A percentile compares a stretch with the other conserved stretches of the same genome.
Evolutionary conservation across 2,329 filamentous ascomycete species (phyloP).

Genomic region (Pseudogymnoascus pannorum): DNA sequence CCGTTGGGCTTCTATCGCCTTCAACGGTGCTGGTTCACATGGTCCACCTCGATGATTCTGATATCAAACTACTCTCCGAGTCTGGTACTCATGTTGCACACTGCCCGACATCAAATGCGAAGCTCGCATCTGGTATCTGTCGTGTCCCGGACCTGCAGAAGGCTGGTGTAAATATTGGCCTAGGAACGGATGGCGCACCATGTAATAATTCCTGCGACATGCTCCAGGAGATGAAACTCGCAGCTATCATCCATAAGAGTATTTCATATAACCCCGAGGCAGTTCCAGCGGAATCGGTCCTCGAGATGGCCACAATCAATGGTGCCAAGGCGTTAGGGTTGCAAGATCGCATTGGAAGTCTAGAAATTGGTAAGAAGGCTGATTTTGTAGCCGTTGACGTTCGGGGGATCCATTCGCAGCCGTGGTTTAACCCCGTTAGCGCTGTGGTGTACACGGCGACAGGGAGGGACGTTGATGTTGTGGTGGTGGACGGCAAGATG

Average conservation of each 20-base stretch:
- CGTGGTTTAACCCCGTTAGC: slow-evolving; percentile 27
- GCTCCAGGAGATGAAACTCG: slow-evolving; percentile 44
- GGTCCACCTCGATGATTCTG: slow-evolving; percentile 40
- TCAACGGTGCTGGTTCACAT: slow-evolving; percentile 43
- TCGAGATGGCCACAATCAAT: slow-evolving; percentile 45
- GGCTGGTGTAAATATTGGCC: slow-evolving; percentile 38
- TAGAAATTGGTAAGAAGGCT: slow-evolving; percentile 38
- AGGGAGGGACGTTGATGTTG: slow-evolving; percentile 37
- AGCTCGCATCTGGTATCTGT: slow-evolving; percentile 43
- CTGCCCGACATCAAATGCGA: slow-evolving; percentile 43
- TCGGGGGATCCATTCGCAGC: slow-evolving; percentile 19
- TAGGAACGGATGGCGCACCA: slow-evolving; percentile 45
- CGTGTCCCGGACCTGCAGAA: slow-evolving; percentile 38
- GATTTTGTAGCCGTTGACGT: slow-evolving; percentile 34
- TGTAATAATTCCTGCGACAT: slow-evolving; percentile 45
- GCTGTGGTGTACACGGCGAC: slow-evolving; percentile 38
- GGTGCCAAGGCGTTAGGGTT: slow-evolving; percentile 41
- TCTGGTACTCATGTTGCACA: slow-evolving; percentile 41
- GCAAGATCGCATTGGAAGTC: slow-evolving; percentile 31
- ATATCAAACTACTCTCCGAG: slow-evolving; percentile 33
- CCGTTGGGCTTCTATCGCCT: slow-evolving; percentile 31
- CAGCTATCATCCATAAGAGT: slow-evolving; percentile 41
- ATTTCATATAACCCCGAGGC: slow-evolving; percentile 34
- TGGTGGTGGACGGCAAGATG: slow-evolving; percentile 36
- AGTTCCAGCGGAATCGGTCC: slow-evolving; percentile 36